Conservation (phyloP, 768 basidiomycete species). For the Auricularia heimuer region DNA sequence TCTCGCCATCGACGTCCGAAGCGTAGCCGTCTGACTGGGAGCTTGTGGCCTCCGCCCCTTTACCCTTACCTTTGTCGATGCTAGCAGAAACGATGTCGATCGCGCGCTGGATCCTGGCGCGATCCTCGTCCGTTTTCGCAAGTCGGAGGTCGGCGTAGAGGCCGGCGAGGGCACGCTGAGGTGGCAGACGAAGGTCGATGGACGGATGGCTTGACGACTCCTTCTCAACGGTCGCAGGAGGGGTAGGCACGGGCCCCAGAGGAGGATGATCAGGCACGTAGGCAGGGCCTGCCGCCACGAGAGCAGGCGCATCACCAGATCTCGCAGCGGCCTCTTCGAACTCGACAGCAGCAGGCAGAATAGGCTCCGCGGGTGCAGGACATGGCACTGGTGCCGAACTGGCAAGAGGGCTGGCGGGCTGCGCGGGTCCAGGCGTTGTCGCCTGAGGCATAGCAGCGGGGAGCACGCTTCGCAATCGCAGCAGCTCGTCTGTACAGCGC, state of each 20-base stretch:
- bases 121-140: neutral
- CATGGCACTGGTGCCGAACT: too few species aligned
- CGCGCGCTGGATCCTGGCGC: neutral
- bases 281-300: neutral
- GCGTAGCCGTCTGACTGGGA: too few species aligned
- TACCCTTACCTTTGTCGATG: too few species aligned
- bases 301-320: neutral
- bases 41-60: too few species aligned
- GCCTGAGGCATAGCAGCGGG: slow-evolving; percentile 25
- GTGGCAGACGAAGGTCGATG: neutral
- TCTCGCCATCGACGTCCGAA: too few species aligned
- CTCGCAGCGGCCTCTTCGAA: too few species aligned
- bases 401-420: too few species aligned
- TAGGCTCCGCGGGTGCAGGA: too few species aligned
- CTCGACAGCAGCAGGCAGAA: too few species aligned
- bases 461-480: slow-evolving; percentile 62
- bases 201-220: neutral
- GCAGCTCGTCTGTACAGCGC: slow-evolving; percentile 69
- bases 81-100: neutral
- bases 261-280: neutral
- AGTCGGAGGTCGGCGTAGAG: neutral
- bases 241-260: neutral
- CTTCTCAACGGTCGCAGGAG: too few species aligned
- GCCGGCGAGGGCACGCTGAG: neutral
- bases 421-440: neutral